Evolutionary conservation across 1,284 basidiomycete genomes (phyloP).

Genomic region (Ganoderma sinense): DNA sequence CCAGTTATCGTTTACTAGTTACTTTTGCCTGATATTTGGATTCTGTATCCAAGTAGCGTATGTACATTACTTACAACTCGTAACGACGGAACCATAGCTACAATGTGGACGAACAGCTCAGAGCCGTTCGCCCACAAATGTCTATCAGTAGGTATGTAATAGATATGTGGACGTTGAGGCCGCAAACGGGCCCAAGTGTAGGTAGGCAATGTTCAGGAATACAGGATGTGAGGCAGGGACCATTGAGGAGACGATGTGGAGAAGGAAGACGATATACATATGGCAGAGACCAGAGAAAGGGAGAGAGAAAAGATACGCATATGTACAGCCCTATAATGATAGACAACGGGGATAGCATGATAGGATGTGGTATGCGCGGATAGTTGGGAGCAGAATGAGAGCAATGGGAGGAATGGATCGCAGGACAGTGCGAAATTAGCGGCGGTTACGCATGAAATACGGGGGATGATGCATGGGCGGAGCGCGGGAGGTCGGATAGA

Average conservation of each 20-base stretch:
- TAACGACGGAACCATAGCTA: conserved; percentile 16
- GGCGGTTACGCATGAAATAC: conserved; percentile 9
- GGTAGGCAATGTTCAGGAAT: background rate
- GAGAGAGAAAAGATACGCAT: conserved; percentile 6
- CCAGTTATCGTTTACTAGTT: too few relatives aligned
- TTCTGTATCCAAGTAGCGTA: conserved; percentile 15
- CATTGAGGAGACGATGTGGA: conserved; percentile 3
- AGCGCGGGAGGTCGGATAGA: background rate
- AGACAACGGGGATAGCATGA: background rate
- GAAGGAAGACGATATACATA: background rate
- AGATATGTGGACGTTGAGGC: background rate
- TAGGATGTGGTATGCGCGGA: conserved; percentile 10
- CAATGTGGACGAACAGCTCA: conserved; percentile 16
- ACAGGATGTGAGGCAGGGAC: background rate
- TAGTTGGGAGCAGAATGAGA: background rate
- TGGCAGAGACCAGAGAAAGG: background rate
- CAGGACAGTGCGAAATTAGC: conserved; percentile 6
- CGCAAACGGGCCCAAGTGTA: background rate
- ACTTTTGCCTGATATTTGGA: background rate
- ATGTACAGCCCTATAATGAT: conserved; percentile 23
- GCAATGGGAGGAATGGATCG: background rate
- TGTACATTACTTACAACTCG: conserved; percentile 17
- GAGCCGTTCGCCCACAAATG: background rate
- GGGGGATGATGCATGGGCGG: conserved; percentile 3
- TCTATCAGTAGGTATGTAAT: background rate